Evolutionary conservation across 2,329 filamentous ascomycete genomes (phyloP), one percentile per base, ranked within the genome.

Genomic region (Apiospora saccharicola): DNA sequence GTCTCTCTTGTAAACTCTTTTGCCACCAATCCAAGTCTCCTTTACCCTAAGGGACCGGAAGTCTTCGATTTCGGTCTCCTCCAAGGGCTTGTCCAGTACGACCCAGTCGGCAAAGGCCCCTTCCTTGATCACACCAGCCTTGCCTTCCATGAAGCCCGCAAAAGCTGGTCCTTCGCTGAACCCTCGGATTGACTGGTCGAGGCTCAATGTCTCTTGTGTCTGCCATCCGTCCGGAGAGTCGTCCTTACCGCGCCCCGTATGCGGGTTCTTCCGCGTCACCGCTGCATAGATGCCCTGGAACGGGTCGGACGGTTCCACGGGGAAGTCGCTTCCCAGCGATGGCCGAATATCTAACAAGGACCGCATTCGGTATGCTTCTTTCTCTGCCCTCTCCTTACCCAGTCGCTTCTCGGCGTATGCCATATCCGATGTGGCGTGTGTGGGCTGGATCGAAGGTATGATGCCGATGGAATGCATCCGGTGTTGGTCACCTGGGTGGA

Each of bases 401-500:
- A 94, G 87, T 8, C 91, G 86, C 51, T 80, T 81, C 73, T 89
- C 86, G 12, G 91, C 92, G 76, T 93, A 93, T 5, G 86, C 86
- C 89, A 92, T 92, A 79, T 93, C 92, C 10, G 90, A 91, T 3
- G 91, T 93, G 30, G 92, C 91, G 77, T 93, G 91, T 0, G 92
- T 93, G 5, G 91, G 92, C 77, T 93, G 92, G 71, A 94, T 90
- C 2, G 90, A 92, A 0, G 91, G 90, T 70, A 93, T 86, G 76
- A 93, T 89, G 8, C 89, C 89, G 5, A 92, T 80, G 5, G 84
- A 81, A 70, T 83, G 83, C 76, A 93, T 89, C 43, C 90, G 86
- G 1, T 75, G 81, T 78, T 92, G 91, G 80, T 93, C 91, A 72
- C 85, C 83, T 4, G 90, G 89, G 77, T 92, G 89, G 73, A 93